Conservation (phyloP, 495 filamentous ascomycete genomes). For the Trichocladium uniseriatum region DNA sequence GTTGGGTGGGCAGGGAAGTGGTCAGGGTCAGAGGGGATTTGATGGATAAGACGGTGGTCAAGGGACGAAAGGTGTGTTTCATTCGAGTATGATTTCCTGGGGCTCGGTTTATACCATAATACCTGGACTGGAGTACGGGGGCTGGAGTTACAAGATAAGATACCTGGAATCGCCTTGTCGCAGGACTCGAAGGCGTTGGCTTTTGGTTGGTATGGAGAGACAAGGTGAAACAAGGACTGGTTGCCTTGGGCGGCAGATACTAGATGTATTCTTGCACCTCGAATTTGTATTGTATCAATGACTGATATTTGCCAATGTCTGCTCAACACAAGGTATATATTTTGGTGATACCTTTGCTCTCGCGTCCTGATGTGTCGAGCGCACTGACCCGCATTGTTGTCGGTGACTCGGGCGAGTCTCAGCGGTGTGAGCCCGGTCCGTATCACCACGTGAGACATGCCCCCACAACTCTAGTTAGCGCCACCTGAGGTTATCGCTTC, state of each 20-base stretch:
- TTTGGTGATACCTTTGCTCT: too few species aligned
- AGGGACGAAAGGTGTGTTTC: neutral
- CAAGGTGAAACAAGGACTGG: neutral
- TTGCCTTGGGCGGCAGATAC: too few species aligned
- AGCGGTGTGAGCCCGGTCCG: too few species aligned
- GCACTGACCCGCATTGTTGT: too few species aligned
- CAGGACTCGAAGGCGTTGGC: neutral
- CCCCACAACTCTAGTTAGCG: conserved; percentile 7
- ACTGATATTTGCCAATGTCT: neutral
- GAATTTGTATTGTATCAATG: neutral
- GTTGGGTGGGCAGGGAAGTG: neutral
- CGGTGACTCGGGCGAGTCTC: too few species aligned
- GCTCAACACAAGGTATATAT: too few species aligned
- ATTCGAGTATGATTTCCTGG: neutral
- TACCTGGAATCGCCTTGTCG: conserved; percentile 1
- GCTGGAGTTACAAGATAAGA: conserved; percentile 7
- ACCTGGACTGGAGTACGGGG: conserved; percentile 5
- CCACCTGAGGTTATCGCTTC: conserved; percentile 6
- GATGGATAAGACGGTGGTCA: neutral
- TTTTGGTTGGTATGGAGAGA: neutral
- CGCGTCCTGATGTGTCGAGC: too few species aligned
- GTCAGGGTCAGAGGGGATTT: too few species aligned
- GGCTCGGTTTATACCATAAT: conserved; percentile 6
- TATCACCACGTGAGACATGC: conserved; percentile 7
- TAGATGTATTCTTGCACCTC: neutral